These are phyloP conservation scores for Solanum tarapatanum DNA, from an alignment of 257 asterid genomes.

Conservation along the genomic window DNA sequence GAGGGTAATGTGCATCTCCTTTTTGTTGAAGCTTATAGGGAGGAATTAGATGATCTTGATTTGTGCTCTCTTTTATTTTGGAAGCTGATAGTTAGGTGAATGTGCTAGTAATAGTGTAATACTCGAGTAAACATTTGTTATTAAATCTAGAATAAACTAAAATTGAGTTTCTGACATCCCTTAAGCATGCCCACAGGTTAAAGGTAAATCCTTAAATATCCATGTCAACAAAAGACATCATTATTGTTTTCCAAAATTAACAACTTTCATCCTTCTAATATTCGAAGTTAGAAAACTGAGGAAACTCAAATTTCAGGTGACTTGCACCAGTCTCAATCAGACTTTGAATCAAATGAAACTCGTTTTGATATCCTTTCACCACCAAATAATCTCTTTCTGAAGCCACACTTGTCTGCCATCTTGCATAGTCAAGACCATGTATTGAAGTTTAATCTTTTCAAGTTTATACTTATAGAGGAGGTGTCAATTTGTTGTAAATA, in stretches of 20 bases:
- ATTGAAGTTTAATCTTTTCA: neutral
- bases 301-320: neutral
- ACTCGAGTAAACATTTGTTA: neutral
- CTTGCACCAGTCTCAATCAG: neutral
- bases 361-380: neutral
- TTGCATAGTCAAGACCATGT: neutral
- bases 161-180: neutral
- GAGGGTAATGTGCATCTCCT: conserved; percentile 35
- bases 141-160: neutral
- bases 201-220: neutral
- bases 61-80: neutral
- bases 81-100: neutral
- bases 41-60: neutral
- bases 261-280: neutral
- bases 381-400: neutral
- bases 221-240: neutral
- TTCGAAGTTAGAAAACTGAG: neutral
- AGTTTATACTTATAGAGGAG: neutral
- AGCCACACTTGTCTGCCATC: neutral
- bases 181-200: neutral
- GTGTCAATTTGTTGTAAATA: neutral
- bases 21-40: neutral
- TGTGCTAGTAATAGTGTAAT: neutral
- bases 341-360: neutral
- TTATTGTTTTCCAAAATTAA: neutral